Evolutionary conservation across 768 basidiomycete genomes (phyloP), one percentile per base, ranked within the genome.

Genomic region (Roridomyces roridus): DNA sequence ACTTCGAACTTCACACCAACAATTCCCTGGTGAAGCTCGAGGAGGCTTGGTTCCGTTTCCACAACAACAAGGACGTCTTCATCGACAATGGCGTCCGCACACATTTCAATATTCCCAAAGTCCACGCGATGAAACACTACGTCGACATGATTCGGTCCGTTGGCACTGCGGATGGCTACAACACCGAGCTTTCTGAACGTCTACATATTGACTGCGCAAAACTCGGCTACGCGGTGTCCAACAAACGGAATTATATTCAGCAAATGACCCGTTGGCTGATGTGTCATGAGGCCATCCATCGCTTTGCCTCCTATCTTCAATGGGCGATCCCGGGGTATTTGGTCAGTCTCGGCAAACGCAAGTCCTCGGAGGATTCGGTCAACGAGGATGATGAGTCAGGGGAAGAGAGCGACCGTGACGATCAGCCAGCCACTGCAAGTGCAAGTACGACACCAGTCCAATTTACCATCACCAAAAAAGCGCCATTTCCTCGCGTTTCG

Each of bases 161-260:
- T 42, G 66, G 62, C 7, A 59, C 60, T 9, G 46, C 59, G 0
- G 62, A 69, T 46, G 59, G 60, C 29, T 68, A 62, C 54, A 68
- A 67, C 45, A 70, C 67, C 0, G 73, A 75, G 50, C 41, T 46
- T 0, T 65, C 67, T 0, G 72, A 75, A 55, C 65, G 66, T 2
- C 63, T 77, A 0, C 77, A 78, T 46, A 77, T 76, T 23, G 66
- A 77, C 61, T 72, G 63, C 34, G 69, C 74, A 6, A 79, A 79
- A 51, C 43, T 60, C 6, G 64, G 57, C 6, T 67, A 64, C 23
- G 28, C 58, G 15, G 62, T 61, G 4, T 59, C 40, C 21, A 71
- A 70, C 34, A 56, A 55, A 41, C 21, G 57, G 18, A 59, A 70
- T 26, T 62, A 65, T 31, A 41, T 59, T 11, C 36, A 43, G 28